A percentile compares a stretch with the other conserved stretches of the same genome.
phyloP scores from a whole-genome alignment of 2,329 filamentous ascomycete species.

The Verticillium tricorpus region DNA sequence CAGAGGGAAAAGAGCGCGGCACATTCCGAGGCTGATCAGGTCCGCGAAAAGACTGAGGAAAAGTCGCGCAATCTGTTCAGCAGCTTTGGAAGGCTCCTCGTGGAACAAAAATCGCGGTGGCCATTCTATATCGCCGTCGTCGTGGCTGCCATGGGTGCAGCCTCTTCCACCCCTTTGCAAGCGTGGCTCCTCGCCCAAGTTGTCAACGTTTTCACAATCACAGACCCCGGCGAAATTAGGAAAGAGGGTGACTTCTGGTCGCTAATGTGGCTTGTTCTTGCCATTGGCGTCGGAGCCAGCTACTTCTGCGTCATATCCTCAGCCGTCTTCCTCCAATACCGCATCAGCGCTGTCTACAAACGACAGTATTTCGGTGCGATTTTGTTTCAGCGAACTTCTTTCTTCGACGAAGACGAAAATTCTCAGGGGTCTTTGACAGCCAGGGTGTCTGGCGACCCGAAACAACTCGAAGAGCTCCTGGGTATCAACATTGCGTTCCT shows the following conservation, averaged over 20 bases:
- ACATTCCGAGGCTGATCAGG: conserved; percentile 24
- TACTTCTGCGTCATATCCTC: conserved; percentile 47
- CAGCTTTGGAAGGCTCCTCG: conserved; percentile 53
- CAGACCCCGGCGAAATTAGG: conserved; percentile 22
- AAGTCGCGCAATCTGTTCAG: conserved; percentile 38
- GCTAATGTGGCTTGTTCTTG: conserved; percentile 60
- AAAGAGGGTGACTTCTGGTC: conserved; percentile 55
- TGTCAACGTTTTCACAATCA: conserved; percentile 43
- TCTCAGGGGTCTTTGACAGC: conserved; percentile 57
- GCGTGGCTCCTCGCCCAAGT: conserved; percentile 52
- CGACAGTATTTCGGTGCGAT: conserved; percentile 58
- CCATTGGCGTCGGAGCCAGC: conserved; percentile 43
- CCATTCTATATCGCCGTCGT: conserved; percentile 46
- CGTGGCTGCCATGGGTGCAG: conserved; percentile 38
- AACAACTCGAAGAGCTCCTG: conserved; percentile 58
- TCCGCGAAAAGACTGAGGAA: conserved; percentile 26
- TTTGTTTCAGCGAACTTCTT: conserved; percentile 54
- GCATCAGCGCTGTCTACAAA: conserved; percentile 49
- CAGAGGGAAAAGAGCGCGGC: conserved; percentile 41
- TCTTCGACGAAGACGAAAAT: conserved; percentile 58
- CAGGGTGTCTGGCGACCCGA: conserved; percentile 50
- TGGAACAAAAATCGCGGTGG: conserved; percentile 50
- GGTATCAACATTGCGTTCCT: conserved; percentile 61
- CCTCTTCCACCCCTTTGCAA: conserved; percentile 43
- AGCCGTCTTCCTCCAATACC: conserved; percentile 41